Percentiles rank a stretch among this genome's conserved stretches.
phyloP scores from a whole-genome alignment of 805 yeast genomes.

The Ogataea degrootiae region DNA sequence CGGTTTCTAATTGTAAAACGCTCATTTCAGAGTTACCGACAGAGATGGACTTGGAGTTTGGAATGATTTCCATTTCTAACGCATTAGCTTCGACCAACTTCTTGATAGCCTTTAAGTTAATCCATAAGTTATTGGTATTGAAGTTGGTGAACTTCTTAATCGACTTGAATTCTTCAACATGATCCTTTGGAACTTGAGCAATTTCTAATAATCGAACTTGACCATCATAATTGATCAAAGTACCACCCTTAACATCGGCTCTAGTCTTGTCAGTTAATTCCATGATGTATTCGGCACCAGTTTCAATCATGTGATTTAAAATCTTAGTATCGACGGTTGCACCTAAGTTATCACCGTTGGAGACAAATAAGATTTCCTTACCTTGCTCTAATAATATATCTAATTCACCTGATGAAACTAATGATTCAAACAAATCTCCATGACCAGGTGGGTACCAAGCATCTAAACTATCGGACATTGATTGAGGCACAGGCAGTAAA shows the following conservation, averaged over 20 bases:
- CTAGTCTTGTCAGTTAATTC: constrained; percentile 98
- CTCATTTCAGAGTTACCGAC: constrained; percentile 73
- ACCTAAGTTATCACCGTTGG: constrained; percentile 97
- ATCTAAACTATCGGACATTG: constrained; percentile 66
- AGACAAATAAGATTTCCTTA: constrained; percentile 89
- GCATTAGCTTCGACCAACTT: constrained; percentile 81
- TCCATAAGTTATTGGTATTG: constrained; percentile 98
- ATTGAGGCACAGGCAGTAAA: constrained; percentile 87
- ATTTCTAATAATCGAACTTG: constrained; percentile 91
- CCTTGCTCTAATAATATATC: constrained; percentile 89
- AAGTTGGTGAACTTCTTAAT: constrained; percentile 97
- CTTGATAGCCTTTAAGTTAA: constrained; percentile 89
- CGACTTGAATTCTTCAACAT: constrained; percentile 95
- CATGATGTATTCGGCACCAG: constrained; percentile 93
- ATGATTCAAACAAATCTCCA: constrained; percentile 92
- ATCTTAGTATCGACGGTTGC: constrained; percentile 94
- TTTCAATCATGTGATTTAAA: constrained; percentile 86
- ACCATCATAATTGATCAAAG: constrained; percentile 93
- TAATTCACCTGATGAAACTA: constrained; percentile 85
- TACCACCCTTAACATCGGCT: constrained; percentile 99
- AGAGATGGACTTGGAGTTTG: constrained; percentile 81
- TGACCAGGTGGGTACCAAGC: constrained; percentile 99
- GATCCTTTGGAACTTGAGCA: constrained; percentile 98
- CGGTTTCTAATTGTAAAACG: constrained; percentile 95
- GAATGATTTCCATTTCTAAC: constrained; percentile 89